Conservation (phyloP, 1,139 yeast species). For the Kodamaea ohmeri region DNA sequence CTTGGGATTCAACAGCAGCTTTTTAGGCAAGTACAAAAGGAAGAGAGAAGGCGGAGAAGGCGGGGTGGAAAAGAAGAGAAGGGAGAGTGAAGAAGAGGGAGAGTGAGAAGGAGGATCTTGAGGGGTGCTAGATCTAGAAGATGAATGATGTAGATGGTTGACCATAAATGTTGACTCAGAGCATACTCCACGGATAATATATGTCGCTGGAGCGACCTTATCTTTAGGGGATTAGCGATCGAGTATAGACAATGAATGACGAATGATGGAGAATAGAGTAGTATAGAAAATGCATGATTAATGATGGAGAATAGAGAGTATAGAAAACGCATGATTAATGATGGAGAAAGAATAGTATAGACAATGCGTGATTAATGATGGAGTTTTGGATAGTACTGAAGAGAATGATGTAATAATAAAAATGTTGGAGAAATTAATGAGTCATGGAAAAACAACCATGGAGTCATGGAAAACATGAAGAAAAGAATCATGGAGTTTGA, state of each 20-base stretch:
- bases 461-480: too few species aligned
- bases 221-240: too few species aligned
- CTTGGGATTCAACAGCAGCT: slow-evolving; percentile 83
- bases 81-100: not conserved
- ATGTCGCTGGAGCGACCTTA: too few species aligned
- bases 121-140: not conserved
- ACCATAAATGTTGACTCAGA: too few species aligned
- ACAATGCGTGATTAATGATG: not conserved
- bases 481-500: too few species aligned
- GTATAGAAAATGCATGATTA: not conserved
- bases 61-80: slow-evolving; percentile 1
- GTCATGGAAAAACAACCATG: too few species aligned
- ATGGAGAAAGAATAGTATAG: not conserved
- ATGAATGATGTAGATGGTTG: too few species aligned
- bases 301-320: not conserved
- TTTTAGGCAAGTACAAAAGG: slow-evolving; percentile 37
- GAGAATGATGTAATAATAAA: too few species aligned
- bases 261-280: not conserved
- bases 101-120: not conserved
- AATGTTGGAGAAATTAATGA: too few species aligned
- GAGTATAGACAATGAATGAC: not conserved
- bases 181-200: too few species aligned
- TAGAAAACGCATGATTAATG: not conserved
- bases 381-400: too few species aligned
- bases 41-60: not conserved